Conservation (phyloP, 331 rosid genomes). For the Pyrus hybrid region DNA sequence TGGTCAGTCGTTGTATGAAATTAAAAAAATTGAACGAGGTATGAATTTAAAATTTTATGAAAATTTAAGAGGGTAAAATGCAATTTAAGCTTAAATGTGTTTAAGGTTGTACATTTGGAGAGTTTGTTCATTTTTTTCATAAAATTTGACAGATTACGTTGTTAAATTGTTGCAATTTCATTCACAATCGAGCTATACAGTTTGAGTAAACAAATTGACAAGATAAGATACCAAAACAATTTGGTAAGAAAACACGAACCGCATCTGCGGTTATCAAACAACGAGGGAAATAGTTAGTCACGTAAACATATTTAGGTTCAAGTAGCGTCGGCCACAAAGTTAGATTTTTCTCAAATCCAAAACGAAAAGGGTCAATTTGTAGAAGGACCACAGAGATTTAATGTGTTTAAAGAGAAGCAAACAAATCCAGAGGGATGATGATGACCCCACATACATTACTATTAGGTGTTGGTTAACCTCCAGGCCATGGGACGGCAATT, state of each 20-base stretch:
- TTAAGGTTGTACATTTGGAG: neutral
- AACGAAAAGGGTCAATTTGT: neutral
- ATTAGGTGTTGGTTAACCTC: neutral
- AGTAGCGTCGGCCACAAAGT: neutral
- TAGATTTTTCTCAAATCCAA: neutral
- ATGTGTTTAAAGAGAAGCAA: neutral
- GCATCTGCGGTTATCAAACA: neutral
- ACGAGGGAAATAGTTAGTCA: no score
- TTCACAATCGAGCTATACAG: neutral
- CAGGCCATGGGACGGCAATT: neutral
- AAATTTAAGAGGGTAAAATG: fast-evolving
- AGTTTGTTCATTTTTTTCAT: no score
- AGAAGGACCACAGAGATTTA: neutral
- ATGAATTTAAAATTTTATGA: no score
- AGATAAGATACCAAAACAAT: neutral
- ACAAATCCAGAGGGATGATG: neutral
- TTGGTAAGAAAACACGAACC: neutral
- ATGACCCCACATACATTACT: neutral
- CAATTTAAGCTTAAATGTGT: neutral
- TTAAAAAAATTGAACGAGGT: no score
- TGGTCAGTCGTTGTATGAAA: no score
- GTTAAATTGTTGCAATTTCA: no score
- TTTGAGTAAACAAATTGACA: neutral
- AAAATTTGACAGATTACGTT: neutral
- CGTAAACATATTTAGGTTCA: neutral